Evolutionary conservation across 441 rosid species (phyloP).

Genomic region (Syzygium malaccense): DNA sequence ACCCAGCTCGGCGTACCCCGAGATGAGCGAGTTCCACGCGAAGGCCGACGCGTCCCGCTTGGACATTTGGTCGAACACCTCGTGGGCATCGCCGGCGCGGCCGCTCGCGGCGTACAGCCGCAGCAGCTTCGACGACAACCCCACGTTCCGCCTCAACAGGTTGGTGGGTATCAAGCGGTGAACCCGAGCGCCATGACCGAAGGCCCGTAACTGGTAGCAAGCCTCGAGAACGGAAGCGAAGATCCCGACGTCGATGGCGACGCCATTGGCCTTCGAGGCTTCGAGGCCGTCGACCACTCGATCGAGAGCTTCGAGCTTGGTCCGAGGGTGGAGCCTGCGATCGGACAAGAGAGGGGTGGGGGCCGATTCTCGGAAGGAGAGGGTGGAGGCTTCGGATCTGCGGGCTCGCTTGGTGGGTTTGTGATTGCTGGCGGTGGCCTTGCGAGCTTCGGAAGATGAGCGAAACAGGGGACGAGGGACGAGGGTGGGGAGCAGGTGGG

Average conservation of each 20-base stretch:
- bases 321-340: conserved; percentile 19
- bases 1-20: conserved; percentile 65
- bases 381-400: conserved; percentile 1
- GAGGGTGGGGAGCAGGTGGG: neutral
- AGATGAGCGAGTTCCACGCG: conserved; percentile 84
- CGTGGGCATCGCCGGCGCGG: conserved; percentile 52
- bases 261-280: conserved; percentile 40
- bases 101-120: conserved; percentile 61
- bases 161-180: conserved; percentile 48
- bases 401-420: neutral
- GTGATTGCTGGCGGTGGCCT: conserved; percentile 12
- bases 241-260: conserved; percentile 40
- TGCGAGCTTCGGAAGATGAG: conserved; percentile 8
- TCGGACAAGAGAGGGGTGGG: conserved; percentile 45
- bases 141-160: conserved; percentile 43
- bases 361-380: conserved; percentile 37
- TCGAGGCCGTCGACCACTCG: conserved; percentile 48
- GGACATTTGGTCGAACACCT: conserved; percentile 76
- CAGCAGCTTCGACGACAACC: conserved; percentile 57
- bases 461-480: neutral
- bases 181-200: conserved; percentile 49
- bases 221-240: conserved; percentile 71
- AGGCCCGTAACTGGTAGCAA: conserved; percentile 50
- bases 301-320: conserved; percentile 58
- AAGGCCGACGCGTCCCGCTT: conserved; percentile 50